Conservation (phyloP, 169 alveolate genomes). For the Plasmodium gaboni region DNA sequence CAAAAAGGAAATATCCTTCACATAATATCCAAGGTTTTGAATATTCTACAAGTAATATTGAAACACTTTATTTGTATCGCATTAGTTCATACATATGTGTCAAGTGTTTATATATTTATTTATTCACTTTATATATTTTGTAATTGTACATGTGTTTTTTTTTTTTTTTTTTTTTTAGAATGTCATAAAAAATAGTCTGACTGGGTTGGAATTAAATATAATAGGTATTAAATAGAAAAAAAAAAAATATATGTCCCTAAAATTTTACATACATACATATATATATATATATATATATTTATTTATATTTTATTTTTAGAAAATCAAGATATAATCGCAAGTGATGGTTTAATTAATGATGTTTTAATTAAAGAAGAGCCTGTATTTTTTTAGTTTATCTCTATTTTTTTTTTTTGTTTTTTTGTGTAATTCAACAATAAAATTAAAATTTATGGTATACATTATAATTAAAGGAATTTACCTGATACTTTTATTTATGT, state of each 20-base stretch:
- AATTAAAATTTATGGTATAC: conserved; percentile 12
- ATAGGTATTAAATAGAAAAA: conserved; percentile 31
- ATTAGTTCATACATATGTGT: too few species aligned
- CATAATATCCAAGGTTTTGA: conserved; percentile 55
- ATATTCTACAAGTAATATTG: conserved; percentile 37
- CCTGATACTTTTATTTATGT: neutral
- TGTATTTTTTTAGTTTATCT: conserved; percentile 8
- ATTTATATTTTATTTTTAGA: conserved; percentile 16
- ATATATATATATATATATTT: neutral
- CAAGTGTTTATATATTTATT: neutral
- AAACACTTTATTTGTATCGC: neutral
- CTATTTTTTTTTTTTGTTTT: conserved; percentile 6
- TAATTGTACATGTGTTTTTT: neutral
- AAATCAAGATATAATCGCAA: conserved; percentile 75
- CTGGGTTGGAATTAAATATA: conserved; percentile 38
- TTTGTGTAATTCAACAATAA: conserved; percentile 13
- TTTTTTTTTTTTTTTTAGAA: conserved; percentile 41
- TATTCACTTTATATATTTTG: neutral
- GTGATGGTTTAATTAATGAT: conserved; percentile 31
- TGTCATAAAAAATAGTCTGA: conserved; percentile 40
- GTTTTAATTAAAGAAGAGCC: conserved; percentile 44
- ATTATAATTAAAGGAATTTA: neutral
- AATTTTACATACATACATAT: neutral
- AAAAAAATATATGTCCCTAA: neutral
- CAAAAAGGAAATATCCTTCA: conserved; percentile 44